Conservation (phyloP, 176 grass and related monocot genomes). For the Themeda triandra region DNA sequence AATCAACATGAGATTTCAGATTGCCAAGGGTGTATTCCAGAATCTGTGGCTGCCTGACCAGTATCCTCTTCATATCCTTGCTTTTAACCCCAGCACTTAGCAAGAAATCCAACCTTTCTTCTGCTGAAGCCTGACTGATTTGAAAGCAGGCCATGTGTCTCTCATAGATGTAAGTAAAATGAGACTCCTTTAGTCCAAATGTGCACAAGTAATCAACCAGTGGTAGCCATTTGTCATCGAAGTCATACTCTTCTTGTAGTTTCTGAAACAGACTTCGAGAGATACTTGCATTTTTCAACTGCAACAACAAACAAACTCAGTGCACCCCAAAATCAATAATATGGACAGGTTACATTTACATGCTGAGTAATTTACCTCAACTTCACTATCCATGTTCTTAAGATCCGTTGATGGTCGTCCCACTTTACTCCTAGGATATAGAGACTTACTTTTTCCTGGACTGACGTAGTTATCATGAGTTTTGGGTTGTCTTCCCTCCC, state of each 20-base stretch:
- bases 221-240: conserved; percentile 87
- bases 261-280: conserved; percentile 61
- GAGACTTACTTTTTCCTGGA: conserved; percentile 18
- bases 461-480: conserved; percentile 13
- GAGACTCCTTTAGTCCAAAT: conserved; percentile 78
- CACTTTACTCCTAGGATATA: conserved; percentile 25
- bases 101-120: conserved; percentile 82
- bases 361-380: conserved; percentile 52
- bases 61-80: conserved; percentile 82
- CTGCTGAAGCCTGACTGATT: conserved; percentile 67
- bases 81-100: conserved; percentile 77
- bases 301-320: conserved; percentile 30
- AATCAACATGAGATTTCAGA: conserved; percentile 84
- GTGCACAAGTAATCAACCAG: conserved; percentile 91
- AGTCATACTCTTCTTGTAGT: conserved; percentile 78
- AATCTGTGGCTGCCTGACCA: conserved; percentile 91
- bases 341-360: conserved; percentile 17
- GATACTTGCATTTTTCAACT: conserved; percentile 77
- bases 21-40: conserved; percentile 82
- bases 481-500: conserved; percentile 51
- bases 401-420: conserved; percentile 25
- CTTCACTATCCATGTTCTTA: conserved; percentile 41
- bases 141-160: conserved; percentile 89
- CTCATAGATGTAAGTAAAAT: conserved; percentile 82
- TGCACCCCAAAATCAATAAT: conserved; percentile 10